Base-by-base conservation (phyloP, 2,329 filamentous ascomycete species). In the Claviceps maximensis region DNA sequence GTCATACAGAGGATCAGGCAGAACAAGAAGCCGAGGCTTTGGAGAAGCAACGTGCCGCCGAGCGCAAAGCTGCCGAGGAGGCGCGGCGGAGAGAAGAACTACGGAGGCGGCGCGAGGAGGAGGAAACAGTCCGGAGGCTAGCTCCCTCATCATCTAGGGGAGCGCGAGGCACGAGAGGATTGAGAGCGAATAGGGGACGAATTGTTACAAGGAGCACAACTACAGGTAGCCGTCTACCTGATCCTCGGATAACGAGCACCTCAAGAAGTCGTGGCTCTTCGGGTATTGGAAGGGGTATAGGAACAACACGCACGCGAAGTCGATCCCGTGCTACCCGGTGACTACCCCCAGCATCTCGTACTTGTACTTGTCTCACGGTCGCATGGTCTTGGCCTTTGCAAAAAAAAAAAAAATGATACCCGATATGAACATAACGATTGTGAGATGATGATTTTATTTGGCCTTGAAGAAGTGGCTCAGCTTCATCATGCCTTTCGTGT, bases 401-500 rank as follows among this genome's bases (percentile, higher is more conserved):
- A 5, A 31, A 31, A 31, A 3, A 31, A 31, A 31, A 31, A 10
- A 19, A 33, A 51, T 65, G 61, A 65, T 67, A 65, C 64, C 65
- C 64, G 61, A 55, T 48, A 55, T 56, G 58, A 49, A 48, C 23
- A 36, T 25, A 48, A 41, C 7, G 48, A 58, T 60, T n/a, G 55
- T 54, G 42, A 40, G 47, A 38, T 23, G 9, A 48, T 47, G 41
- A 12, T 46, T 59, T 59, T 58, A 61, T 56, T 78, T 79, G 71
- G 91, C 94, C 55, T 82, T 82, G 68, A 98, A 98, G 71, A 98
- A 98, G 56, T 84, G 80, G 65, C 87, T 95, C 79, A 98, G 79
- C 74, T 97, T 98, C 77, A 87, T 93, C 93, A 98, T 98, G 1
- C 93, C 93, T 23, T 71, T 80, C 0, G 86, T 90, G 69, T 97